Evolutionary conservation across 2,329 filamentous ascomycete genomes (phyloP).

Genomic region (Pseudogymnoascus sp.): DNA sequence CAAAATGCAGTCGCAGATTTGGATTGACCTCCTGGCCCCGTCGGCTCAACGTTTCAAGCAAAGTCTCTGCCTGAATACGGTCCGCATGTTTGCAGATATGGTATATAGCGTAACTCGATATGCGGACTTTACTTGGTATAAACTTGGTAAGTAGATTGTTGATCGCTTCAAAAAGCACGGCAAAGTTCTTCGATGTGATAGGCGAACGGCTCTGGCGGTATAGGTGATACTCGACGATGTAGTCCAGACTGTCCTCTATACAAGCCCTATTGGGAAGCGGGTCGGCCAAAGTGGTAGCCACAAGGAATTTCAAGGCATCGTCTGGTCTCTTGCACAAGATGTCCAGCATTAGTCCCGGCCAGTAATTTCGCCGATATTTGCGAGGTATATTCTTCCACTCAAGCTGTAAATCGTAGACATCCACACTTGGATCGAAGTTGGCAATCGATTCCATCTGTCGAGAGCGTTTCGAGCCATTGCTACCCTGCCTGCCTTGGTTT

Average conservation of each 20-base stretch:
- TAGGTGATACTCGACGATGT: conserved; percentile 21
- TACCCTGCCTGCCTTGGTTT: not conserved
- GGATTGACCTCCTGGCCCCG: conserved; percentile 20
- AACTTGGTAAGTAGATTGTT: not conserved
- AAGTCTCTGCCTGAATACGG: conserved; percentile 9
- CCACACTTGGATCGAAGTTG: conserved; percentile 1
- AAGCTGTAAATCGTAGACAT: not conserved
- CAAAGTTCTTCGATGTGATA: not conserved
- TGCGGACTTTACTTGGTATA: not conserved
- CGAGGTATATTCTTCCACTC: not conserved
- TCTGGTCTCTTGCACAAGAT: conserved; percentile 19
- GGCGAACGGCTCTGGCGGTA: not conserved
- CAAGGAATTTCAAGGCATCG: conserved; percentile 22
- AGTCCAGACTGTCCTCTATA: conserved; percentile 23
- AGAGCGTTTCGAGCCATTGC: not conserved
- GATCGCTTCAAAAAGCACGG: not conserved
- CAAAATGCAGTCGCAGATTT: conserved; percentile 27
- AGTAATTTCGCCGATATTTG: conserved; percentile 10
- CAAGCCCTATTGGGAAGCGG: conserved; percentile 21
- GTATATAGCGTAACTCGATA: not conserved
- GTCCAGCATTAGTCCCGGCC: conserved; percentile 23
- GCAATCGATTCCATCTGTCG: not conserved
- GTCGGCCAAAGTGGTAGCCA: conserved; percentile 21
- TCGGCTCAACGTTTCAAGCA: conserved; percentile 21
- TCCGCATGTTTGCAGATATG: not conserved